phyloP scores from a whole-genome alignment of 225 moss, liverwort and hornwort species.

The Anthoceros angustus region DNA sequence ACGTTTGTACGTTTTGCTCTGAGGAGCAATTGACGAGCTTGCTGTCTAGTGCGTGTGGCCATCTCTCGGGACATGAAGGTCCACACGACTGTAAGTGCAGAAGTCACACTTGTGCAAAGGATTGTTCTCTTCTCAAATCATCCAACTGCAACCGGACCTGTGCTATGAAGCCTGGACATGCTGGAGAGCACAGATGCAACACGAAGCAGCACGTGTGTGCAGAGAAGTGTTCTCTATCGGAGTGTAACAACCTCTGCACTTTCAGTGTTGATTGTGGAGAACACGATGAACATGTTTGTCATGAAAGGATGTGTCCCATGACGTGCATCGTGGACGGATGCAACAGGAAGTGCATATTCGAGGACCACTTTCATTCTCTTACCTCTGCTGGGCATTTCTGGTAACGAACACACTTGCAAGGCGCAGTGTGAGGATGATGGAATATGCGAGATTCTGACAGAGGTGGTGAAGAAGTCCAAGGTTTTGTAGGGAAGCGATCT shows the following conservation, averaged over 20 bases:
- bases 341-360: slow-evolving; percentile 16
- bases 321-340: slow-evolving; percentile 24
- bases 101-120: slow-evolving; percentile 21
- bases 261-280: slow-evolving; percentile 15
- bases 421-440: slow-evolving; percentile 26
- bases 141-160: slow-evolving; percentile 30
- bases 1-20: slow-evolving; percentile 26
- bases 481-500: slow-evolving; percentile 14
- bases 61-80: slow-evolving; percentile 28
- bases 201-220: slow-evolving; percentile 26
- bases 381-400: slow-evolving; percentile 18
- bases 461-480: slow-evolving; percentile 24
- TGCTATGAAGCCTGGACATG: slow-evolving; percentile 14
- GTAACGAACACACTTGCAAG: slow-evolving; percentile 26
- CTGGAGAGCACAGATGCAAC: slow-evolving; percentile 27
- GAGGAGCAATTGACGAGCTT: slow-evolving; percentile 4
- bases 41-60: slow-evolving; percentile 8
- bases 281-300: slow-evolving; percentile 21
- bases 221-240: slow-evolving; percentile 14
- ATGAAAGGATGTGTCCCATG: slow-evolving; percentile 31
- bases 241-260: slow-evolving; percentile 20
- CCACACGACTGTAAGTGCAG: slow-evolving; percentile 19
- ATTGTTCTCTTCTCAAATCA: slow-evolving; percentile 7
- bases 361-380: slow-evolving; percentile 27
- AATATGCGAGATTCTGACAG: slow-evolving; percentile 33